Conservation (phyloP, 805 yeast genomes). For the Nakazawaea siamensis region DNA sequence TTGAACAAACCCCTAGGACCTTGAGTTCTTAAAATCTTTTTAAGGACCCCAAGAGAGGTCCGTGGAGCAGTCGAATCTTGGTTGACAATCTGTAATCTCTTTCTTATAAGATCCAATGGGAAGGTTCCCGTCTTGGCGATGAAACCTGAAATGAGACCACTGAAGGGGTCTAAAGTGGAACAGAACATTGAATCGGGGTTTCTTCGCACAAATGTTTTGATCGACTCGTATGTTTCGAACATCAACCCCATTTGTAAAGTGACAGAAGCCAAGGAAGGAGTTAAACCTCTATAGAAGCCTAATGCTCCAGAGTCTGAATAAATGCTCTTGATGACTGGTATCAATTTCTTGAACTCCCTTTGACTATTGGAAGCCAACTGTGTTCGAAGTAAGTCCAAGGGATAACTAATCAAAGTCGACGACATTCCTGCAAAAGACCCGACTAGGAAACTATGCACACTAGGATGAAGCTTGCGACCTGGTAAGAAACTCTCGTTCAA, state of each 20-base stretch:
- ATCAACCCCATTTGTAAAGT: constrained; percentile 67
- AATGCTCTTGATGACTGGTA: constrained; percentile 26
- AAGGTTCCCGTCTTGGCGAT: constrained; percentile 66
- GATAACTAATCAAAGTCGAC: constrained; percentile 74
- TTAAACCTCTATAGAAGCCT: constrained; percentile 44
- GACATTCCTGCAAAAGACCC: constrained; percentile 75
- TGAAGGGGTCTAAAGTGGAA: constrained; percentile 41
- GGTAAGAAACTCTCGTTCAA: constrained; percentile 16
- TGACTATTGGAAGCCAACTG: constrained; percentile 62
- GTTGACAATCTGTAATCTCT: constrained; percentile 49
- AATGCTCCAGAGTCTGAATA: constrained; percentile 24
- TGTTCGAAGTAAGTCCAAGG: constrained; percentile 85
- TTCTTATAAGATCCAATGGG: constrained; percentile 80
- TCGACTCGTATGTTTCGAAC: constrained; percentile 58
- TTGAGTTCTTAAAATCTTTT: constrained; percentile 36
- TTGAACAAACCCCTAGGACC: constrained; percentile 74
- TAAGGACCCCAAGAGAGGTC: constrained; percentile 14
- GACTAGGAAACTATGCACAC: constrained; percentile 41
- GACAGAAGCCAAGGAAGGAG: constrained; percentile 50
- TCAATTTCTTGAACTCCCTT: constrained; percentile 24
- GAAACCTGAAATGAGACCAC: constrained; percentile 74
- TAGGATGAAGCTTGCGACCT: constrained; percentile 20
- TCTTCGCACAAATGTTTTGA: constrained; percentile 27
- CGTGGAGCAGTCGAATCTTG: constrained; percentile 12
- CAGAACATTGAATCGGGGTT: constrained; percentile 14